Evolutionary conservation across 2,329 filamentous ascomycete genomes (phyloP), one percentile per base, ranked within the genome.

Genomic region (Trichoderma atroviride): DNA sequence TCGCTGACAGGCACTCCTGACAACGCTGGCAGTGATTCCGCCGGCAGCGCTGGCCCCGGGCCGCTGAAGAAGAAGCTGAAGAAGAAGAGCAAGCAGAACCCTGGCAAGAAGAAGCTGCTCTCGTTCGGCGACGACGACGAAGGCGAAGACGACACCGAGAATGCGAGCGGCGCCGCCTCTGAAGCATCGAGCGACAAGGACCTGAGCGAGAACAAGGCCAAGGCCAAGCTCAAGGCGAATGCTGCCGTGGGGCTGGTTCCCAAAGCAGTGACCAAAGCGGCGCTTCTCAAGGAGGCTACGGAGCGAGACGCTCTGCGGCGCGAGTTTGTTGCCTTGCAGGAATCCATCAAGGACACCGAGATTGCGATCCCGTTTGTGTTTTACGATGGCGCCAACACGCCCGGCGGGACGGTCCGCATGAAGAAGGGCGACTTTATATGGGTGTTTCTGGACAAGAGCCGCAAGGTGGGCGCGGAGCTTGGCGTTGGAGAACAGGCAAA

Each of bases 331-430:
- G 84, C 84, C 11, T 87, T 95, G 70, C 96, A 97, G 78, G 93
- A 96, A 71, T 88, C 90, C 0, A 92, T 98, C 73, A 97, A 96
- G 81, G 88, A 89, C 24, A 94, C 94, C 10, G 94, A 97, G 76
- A 92, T 99, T 67, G 86, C 92, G 19, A 91, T 99, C 37, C 96
- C 96, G 0, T 99, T 98, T 79, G 93, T 98, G 4, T 98, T 98
- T 78, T 98, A 97, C 81, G 95, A 98, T 74, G 96, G 96, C 19
- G 93, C 93, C 27, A 95, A 96, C 78, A 91, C 92, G 13, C 92
- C 94, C 0, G 93, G 94, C 19, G 94, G 95, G 1, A 87, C 87
- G 16, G 94, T 95, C 59, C 90, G 91, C 70, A 88, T 98, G 62
- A 97, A 94, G 80, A 99, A 99, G 81, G 95, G 96, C 11, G 96